Conservation (phyloP, 345 rosid species). For the Luvunga scandens region DNA sequence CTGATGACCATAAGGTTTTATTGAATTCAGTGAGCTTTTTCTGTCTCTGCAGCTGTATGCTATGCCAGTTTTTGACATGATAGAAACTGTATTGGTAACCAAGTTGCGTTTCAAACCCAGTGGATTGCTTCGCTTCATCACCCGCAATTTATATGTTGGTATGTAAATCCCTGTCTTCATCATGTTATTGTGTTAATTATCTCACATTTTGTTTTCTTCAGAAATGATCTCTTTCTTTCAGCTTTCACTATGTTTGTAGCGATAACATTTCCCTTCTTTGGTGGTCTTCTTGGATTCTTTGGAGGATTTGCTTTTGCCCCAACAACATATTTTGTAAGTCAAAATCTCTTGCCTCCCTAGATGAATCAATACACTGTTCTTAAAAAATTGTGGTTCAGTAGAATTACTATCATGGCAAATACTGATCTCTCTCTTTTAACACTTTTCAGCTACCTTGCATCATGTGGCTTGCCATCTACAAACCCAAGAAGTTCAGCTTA, state of each 20-base stretch:
- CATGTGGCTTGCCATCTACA: constrained; percentile 72
- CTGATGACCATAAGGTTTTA: not conserved
- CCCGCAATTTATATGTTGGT: constrained; percentile 62
- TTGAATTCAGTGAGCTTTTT: not conserved
- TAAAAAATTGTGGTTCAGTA: not conserved
- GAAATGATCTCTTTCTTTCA: constrained; percentile 18
- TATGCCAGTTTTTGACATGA: constrained; percentile 85
- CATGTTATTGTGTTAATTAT: not conserved
- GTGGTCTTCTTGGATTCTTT: constrained; percentile 74
- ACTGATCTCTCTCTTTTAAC: not conserved
- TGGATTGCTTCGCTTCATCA: constrained; percentile 40
- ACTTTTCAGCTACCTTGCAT: constrained; percentile 65
- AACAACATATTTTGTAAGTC: constrained; percentile 72
- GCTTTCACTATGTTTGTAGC: constrained; percentile 69
- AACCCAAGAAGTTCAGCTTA: constrained; percentile 59
- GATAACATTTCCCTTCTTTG: constrained; percentile 76
- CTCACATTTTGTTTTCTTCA: not conserved
- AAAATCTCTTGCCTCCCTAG: not conserved
- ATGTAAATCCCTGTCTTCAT: constrained; percentile 11
- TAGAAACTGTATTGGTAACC: constrained; percentile 64
- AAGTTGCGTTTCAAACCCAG: constrained; percentile 50
- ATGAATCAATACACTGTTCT: not conserved
- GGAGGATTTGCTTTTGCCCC: constrained; percentile 92
- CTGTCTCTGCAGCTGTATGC: constrained; percentile 47
- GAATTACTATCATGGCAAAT: not conserved